phyloP scores from a whole-genome alignment of 768 basidiomycete species.

The Boletus pseudopeckii region DNA sequence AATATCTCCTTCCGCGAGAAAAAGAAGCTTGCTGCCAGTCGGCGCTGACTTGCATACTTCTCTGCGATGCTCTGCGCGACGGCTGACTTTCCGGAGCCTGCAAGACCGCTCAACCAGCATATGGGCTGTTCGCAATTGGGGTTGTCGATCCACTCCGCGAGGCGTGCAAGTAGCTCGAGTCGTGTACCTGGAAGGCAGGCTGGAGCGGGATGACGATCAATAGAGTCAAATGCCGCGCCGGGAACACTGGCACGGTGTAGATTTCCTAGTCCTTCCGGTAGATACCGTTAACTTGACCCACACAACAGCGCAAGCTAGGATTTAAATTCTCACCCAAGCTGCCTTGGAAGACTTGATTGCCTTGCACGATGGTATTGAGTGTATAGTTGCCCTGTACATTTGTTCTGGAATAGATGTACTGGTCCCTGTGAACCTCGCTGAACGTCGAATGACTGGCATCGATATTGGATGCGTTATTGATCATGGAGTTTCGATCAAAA shows the following conservation, averaged over 20 bases:
- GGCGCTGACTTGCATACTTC: constrained; percentile 12
- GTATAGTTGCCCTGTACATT: constrained; percentile 13
- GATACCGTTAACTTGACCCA: background rate
- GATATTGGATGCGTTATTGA: constrained; percentile 18
- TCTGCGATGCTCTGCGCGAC: constrained; percentile 31
- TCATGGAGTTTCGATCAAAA: constrained; percentile 3
- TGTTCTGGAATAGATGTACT: constrained; percentile 8
- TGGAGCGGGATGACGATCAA: no score
- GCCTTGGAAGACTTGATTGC: constrained; percentile 17
- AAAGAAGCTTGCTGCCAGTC: constrained; percentile 35
- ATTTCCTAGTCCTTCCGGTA: constrained; percentile 12
- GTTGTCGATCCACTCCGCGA: constrained; percentile 16
- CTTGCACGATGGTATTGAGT: constrained; percentile 16
- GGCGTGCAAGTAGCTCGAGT: constrained; percentile 9
- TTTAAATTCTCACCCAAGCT: constrained; percentile 9
- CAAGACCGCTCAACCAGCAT: constrained; percentile 25
- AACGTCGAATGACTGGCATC: constrained; percentile 22
- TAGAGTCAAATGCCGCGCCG: no score
- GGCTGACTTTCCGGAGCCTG: constrained; percentile 24
- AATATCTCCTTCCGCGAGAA: constrained; percentile 26
- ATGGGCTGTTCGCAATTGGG: constrained; percentile 1
- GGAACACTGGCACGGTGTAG: constrained; percentile 2
- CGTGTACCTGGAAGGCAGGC: constrained; percentile 20
- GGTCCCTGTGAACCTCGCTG: constrained; percentile 19
- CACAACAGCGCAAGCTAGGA: background rate